Evolutionary conservation across 805 yeast species (phyloP), one percentile per base, ranked within the genome.

Genomic region (Ogataea pini): DNA sequence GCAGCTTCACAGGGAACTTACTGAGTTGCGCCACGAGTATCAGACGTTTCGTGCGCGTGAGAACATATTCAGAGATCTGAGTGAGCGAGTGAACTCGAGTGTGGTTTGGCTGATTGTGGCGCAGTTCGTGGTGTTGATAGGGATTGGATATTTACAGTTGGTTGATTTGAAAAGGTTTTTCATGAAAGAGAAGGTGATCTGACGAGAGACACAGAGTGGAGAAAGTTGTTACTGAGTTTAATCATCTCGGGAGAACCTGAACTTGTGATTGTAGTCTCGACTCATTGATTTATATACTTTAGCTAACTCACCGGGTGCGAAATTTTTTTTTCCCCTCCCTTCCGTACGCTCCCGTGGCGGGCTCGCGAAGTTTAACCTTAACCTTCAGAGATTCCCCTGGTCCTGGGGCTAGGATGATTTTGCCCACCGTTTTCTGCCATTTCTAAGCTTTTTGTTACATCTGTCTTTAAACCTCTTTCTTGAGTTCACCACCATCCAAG

Each of bases 171-270:
- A 86, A 69, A 69, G 82, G 36, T 89, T 89, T 78, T 89, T 89
- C 64, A 84, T 88, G 51, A 89, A 89, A 70, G 96, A 89, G 64
- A 90, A 90, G 72, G 80, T 89, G 50, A 83, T 89, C 16, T 88
- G 24, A 34, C 8, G 25, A 22, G n/a, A n/a, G n/a, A n/a, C n/a
- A n/a, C n/a, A n/a, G n/a, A n/a, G n/a, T n/a, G n/a, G n/a, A n/a
- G n/a, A n/a, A n/a, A n/a, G n/a, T n/a, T n/a, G n/a, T n/a, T n/a
- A n/a, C n/a, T n/a, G n/a, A n/a, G n/a, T n/a, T n/a, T n/a, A n/a
- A n/a, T n/a, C n/a, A n/a, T n/a, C n/a, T n/a, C n/a, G n/a, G n/a
- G n/a, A n/a, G n/a, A n/a, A n/a, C n/a, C n/a, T n/a, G n/a, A n/a
- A n/a, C n/a, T n/a, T n/a, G n/a, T n/a, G n/a, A n/a, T n/a, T n/a